These are phyloP conservation scores for Arachis stenosperma DNA, from an alignment of 306 rosid genomes.

Conservation along the genomic window DNA sequence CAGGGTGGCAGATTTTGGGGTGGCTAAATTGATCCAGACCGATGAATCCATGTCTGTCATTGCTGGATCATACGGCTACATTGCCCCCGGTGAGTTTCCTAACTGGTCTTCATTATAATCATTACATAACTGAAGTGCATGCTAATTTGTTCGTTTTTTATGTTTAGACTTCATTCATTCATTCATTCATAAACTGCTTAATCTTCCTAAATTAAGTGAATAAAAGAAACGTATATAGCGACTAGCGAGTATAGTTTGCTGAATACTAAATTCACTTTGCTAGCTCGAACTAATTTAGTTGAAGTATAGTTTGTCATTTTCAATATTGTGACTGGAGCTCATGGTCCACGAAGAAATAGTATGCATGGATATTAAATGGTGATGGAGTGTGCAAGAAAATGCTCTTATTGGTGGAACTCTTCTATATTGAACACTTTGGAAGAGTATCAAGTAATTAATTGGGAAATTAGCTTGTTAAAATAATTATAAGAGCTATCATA, in stretches of 20 bases:
- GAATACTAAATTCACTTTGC: background rate
- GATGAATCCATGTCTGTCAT: slow-evolving; percentile 97
- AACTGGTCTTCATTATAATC: background rate
- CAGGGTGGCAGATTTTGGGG: slow-evolving; percentile 93
- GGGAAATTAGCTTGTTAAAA: too few species aligned
- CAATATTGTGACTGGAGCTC: background rate
- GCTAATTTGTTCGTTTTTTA: background rate
- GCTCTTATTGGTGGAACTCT: too few species aligned
- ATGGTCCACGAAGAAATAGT: background rate
- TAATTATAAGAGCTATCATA: too few species aligned
- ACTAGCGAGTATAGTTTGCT: background rate
- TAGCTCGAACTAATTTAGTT: background rate
- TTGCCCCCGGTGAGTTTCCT: slow-evolving; percentile 77
- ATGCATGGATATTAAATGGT: background rate
- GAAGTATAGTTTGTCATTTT: background rate
- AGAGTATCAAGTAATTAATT: too few species aligned
- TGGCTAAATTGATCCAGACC: slow-evolving; percentile 79
- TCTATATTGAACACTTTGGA: too few species aligned
- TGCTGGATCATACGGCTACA: slow-evolving; percentile 96
- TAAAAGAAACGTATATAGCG: too few species aligned
- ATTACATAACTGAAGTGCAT: background rate
- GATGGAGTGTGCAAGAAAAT: too few species aligned
- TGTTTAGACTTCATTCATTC: background rate
- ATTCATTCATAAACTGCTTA: too few species aligned
- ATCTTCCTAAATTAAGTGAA: too few species aligned